phyloP scores from a whole-genome alignment of 345 rosid species.

The Euphorbia peplus region DNA sequence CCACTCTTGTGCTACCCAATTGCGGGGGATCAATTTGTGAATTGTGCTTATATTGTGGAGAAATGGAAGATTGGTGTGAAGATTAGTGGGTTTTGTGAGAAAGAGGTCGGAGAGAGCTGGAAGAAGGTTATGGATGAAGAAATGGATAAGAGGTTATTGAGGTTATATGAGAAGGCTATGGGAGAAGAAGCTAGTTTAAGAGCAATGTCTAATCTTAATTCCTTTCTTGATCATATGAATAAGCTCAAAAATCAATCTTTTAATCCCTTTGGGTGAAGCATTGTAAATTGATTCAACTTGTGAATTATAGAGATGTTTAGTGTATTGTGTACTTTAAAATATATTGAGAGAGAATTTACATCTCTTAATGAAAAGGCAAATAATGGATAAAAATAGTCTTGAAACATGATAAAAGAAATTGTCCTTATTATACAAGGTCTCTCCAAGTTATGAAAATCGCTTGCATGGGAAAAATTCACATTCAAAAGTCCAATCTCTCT shows the following conservation, averaged over 20 bases:
- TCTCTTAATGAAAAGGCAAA: no score
- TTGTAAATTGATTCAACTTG: neutral
- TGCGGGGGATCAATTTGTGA: slow-evolving; percentile 78
- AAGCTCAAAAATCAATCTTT: neutral
- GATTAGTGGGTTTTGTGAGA: slow-evolving; percentile 40
- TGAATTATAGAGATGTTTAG: neutral
- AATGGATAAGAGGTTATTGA: slow-evolving; percentile 39
- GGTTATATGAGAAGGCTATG: slow-evolving; percentile 36
- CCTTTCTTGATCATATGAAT: slow-evolving; percentile 28
- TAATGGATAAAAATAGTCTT: no score
- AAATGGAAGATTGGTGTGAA: slow-evolving; percentile 59
- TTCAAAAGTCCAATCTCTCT: no score
- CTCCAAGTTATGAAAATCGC: no score
- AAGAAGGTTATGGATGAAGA: slow-evolving; percentile 45
- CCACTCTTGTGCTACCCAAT: slow-evolving; percentile 65
- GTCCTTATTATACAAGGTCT: no score
- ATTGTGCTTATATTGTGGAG: slow-evolving; percentile 54
- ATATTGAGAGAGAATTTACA: no score
- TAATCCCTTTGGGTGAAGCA: neutral
- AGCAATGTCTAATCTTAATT: slow-evolving; percentile 23
- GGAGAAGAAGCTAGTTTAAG: slow-evolving; percentile 34
- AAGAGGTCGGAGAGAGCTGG: slow-evolving; percentile 48
- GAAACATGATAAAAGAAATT: no score
- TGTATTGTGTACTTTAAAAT: neutral
- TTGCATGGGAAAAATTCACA: no score